Base-by-base conservation (phyloP, 495 filamentous ascomycete species). In the Venustampulla echinocandica region DNA sequence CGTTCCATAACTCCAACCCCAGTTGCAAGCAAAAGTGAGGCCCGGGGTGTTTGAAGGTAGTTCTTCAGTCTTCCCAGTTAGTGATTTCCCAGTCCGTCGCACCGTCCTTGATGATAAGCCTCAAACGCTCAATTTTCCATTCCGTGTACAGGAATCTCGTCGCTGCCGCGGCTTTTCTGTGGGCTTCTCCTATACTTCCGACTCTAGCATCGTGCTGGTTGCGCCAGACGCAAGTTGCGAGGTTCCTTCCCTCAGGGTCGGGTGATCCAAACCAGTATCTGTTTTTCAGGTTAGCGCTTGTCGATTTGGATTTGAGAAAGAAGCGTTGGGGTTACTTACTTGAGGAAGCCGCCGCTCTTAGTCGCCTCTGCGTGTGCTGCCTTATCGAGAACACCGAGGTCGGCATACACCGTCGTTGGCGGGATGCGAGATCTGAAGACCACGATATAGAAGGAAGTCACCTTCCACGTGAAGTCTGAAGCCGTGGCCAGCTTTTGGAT, bases 171-270 rank as follows among this genome's bases (percentile, higher is more conserved):
- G 74, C 73, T 52, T 68, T 71, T 18, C 73, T 69, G 58, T 77
- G 72, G 35, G 69, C 73, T 33, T 68, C 69, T 3, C 85, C 84
- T 11, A 66, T 60, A 20, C 83, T 81, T 46, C 82, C 86, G 50
- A 74, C 69, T 54, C 69, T 71, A 21, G 85, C 84, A 64, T 90
- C 85, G 28, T 80, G 69, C 23, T 74, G 69, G 54, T 69, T 76
- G 30, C 83, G 70, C 85, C 85, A 90, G 49, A 90, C 57, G 60
- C 82, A 89, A 35, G 84, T 89, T 38, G 85, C 84, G 49, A 89
- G 62, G 62, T 90, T 89, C 56, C 71, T 68, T 19, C 74, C 69
- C 24, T 80, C 61, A 25, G 59, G 67, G 64, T 87, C 75, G 24
- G 83, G 83, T 22, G 61, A 63, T 11, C 84, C 84, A 59, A 85